These are phyloP conservation scores for Bruguiera parviflora DNA, from an alignment of 345 rosid genomes.

Conservation along the genomic window DNA sequence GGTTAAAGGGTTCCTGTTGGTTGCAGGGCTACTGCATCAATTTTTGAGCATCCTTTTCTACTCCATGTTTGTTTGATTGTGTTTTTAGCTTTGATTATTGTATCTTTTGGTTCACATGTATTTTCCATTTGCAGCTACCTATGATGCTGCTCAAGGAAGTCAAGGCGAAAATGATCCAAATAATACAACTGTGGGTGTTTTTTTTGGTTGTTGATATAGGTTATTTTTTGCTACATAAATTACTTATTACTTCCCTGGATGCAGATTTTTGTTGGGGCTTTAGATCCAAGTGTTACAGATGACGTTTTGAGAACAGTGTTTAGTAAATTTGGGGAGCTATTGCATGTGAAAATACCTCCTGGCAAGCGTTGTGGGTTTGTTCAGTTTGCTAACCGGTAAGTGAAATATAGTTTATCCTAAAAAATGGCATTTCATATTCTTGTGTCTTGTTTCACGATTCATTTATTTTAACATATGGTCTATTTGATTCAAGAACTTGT, in stretches of 20 bases:
- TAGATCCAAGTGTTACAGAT: conserved; percentile 89
- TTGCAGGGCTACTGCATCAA: too few species aligned
- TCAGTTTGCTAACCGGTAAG: conserved; percentile 82
- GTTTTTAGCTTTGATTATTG: neutral
- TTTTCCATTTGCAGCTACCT: conserved; percentile 68
- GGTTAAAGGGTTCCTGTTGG: neutral
- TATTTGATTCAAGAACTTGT: conserved; percentile 40
- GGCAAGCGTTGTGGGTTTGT: conserved; percentile 99
- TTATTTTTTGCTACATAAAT: conserved; percentile 11
- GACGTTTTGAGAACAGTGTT: conserved; percentile 71
- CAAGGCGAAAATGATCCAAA: conserved; percentile 89
- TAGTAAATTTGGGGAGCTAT: conserved; percentile 82
- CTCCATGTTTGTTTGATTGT: neutral
- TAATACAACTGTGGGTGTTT: conserved; percentile 89
- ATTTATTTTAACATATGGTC: conserved; percentile 1
- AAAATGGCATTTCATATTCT: neutral
- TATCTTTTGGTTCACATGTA: conserved; percentile 25
- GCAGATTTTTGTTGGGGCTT: conserved; percentile 90
- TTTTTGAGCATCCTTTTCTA: neutral
- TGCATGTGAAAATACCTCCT: conserved; percentile 90
- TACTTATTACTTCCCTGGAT: conserved; percentile 22
- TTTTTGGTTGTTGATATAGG: conserved; percentile 14
- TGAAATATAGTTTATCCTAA: neutral
- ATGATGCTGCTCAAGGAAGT: conserved; percentile 59
- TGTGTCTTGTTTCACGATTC: neutral